phyloP scores from a whole-genome alignment of 352 stramenopile genomes.

The Phytophthora hybrid region DNA sequence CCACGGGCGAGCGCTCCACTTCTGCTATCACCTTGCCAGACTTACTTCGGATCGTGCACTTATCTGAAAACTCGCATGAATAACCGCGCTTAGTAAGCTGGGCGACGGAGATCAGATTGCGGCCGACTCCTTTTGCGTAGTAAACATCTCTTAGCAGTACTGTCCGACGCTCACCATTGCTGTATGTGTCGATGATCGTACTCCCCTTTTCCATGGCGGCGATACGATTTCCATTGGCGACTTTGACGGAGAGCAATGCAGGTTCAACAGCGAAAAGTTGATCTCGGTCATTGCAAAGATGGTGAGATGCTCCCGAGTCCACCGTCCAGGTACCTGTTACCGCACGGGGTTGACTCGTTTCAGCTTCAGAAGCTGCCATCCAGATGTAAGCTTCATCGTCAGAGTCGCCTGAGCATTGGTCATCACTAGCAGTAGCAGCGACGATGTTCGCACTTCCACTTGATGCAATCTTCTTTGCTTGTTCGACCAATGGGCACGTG shows the following conservation, averaged over 20 bases:
- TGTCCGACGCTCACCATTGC: background rate
- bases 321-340: background rate
- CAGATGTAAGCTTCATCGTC: constrained; percentile 4
- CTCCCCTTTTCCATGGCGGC: background rate
- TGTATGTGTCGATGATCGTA: background rate
- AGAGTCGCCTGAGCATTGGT: background rate
- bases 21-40: background rate
- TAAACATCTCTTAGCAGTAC: background rate
- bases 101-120: background rate
- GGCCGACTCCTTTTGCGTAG: background rate
- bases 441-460: constrained; percentile 1
- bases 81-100: background rate
- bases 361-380: background rate
- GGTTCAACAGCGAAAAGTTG: background rate
- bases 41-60: background rate
- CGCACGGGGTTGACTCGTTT: background rate
- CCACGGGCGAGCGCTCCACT: background rate
- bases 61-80: background rate
- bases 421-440: background rate
- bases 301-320: background rate
- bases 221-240: background rate
- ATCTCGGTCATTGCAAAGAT: background rate
- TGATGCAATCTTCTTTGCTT: background rate
- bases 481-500: constrained; percentile 3
- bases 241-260: background rate